These are phyloP conservation scores for Cerioporus squamosus DNA, from an alignment of 1,284 basidiomycete species.

Conservation along the genomic window DNA sequence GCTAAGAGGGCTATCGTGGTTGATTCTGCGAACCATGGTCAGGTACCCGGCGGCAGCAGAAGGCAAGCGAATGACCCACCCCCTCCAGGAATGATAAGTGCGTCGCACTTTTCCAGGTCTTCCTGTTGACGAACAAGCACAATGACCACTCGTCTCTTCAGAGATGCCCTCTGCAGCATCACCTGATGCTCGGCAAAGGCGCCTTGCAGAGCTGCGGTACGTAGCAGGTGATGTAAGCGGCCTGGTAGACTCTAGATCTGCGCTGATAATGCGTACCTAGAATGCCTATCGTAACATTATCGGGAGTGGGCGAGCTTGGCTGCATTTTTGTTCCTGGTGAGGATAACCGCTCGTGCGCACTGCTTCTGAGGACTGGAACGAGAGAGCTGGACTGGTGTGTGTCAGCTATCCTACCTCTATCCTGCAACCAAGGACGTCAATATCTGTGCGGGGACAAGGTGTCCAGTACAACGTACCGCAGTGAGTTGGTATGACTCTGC, in stretches of 20 bases:
- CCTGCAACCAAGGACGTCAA: no score
- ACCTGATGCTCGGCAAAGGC: slow-evolving; percentile 90
- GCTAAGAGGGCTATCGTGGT: slow-evolving; percentile 93
- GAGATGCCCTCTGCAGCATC: slow-evolving; percentile 63
- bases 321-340: slow-evolving; percentile 12
- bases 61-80: slow-evolving; percentile 44
- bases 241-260: neutral
- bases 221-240: slow-evolving; percentile 4
- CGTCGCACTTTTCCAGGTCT: slow-evolving; percentile 82
- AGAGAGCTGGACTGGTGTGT: no score
- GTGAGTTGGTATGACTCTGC: no score
- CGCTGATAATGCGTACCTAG: slow-evolving; percentile 30
- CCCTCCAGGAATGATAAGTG: slow-evolving; percentile 92
- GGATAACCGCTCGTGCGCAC: no score
- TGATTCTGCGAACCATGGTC: slow-evolving; percentile 62
- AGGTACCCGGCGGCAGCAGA: neutral
- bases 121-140: slow-evolving; percentile 78
- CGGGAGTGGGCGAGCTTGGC: slow-evolving; percentile 6
- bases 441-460: no score
- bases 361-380: no score
- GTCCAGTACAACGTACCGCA: no score
- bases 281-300: slow-evolving; percentile 39
- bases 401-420: no score
- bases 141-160: slow-evolving; percentile 49
- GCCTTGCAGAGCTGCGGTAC: slow-evolving; percentile 81